These are phyloP conservation scores for Byssothecium circinans DNA, from an alignment of 2,329 filamentous ascomycete genomes.

Conservation along the genomic window DNA sequence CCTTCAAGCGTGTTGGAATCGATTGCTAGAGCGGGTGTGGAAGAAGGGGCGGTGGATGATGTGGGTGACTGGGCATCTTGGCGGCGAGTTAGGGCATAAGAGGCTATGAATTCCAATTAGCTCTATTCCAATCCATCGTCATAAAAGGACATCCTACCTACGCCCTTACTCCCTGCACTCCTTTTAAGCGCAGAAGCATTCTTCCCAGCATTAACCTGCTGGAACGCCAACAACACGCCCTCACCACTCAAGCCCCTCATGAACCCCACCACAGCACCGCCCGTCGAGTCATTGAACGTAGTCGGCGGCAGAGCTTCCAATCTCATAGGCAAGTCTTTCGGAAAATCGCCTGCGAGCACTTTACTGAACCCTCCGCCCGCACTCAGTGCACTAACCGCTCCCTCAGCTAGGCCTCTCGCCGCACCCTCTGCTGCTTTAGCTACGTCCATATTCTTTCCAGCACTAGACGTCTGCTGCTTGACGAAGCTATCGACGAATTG, in stretches of 20 bases:
- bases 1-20: slow-evolving; percentile 21
- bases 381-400: slow-evolving; percentile 25
- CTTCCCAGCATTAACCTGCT: slow-evolving; percentile 18
- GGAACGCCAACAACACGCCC: slow-evolving; percentile 26
- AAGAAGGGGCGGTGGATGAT: too few species aligned
- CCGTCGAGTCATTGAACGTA: slow-evolving; percentile 29
- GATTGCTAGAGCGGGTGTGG: slow-evolving; percentile 18
- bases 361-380: slow-evolving; percentile 31
- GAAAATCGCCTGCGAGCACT: slow-evolving; percentile 27
- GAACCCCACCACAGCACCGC: slow-evolving; percentile 29
- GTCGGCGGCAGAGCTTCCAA: slow-evolving; percentile 21
- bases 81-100: neutral
- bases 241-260: slow-evolving; percentile 28
- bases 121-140: neutral
- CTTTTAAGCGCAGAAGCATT: slow-evolving; percentile 5
- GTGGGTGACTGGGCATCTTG: slow-evolving; percentile 13
- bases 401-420: slow-evolving; percentile 30
- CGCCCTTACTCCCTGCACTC: slow-evolving; percentile 2
- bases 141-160: slow-evolving; percentile 14
- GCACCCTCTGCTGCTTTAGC: slow-evolving; percentile 31
- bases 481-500: slow-evolving; percentile 5
- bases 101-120: neutral
- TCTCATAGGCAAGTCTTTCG: slow-evolving; percentile 19
- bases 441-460: slow-evolving; percentile 12
- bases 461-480: slow-evolving; percentile 7